Percentiles rank a stretch among this genome's conserved stretches.
phyloP scores from a whole-genome alignment of 768 basidiomycete species.

The Stropharia rugosoannulata region DNA sequence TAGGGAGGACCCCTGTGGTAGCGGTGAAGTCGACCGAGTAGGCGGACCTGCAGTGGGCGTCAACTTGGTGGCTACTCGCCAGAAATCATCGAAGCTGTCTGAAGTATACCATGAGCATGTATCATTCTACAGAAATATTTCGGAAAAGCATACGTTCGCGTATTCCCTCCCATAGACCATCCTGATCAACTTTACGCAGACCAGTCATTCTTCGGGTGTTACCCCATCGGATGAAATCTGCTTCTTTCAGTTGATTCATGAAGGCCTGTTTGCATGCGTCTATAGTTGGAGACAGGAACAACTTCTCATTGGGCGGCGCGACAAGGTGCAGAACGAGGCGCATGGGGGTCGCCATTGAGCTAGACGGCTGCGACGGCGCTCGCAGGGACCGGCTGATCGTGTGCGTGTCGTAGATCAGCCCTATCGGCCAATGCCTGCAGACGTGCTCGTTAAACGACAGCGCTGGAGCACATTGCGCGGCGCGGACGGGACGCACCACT shows the following conservation, averaged over 20 bases:
- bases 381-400: constrained; percentile 62
- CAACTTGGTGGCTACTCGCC: constrained; percentile 91
- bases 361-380: constrained; percentile 39
- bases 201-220: constrained; percentile 93
- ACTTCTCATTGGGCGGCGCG: constrained; percentile 83
- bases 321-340: constrained; percentile 86
- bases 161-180: constrained; percentile 96
- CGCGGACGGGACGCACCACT: constrained; percentile 63
- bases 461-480: background rate
- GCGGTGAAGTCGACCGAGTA: constrained; percentile 56
- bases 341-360: constrained; percentile 52
- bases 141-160: constrained; percentile 75
- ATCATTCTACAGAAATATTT: constrained; percentile 6
- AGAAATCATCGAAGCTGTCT: constrained; percentile 97
- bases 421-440: constrained; percentile 95
- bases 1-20: constrained; percentile 55
- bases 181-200: constrained; percentile 88
- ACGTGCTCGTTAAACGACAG: background rate
- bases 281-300: constrained; percentile 74
- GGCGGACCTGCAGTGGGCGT: constrained; percentile 79
- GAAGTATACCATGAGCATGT: constrained; percentile 6
- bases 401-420: constrained; percentile 89
- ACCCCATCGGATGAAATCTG: constrained; percentile 96
- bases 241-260: constrained; percentile 96
- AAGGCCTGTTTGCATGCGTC: constrained; percentile 93